A percentile compares a stretch with the other conserved stretches of the same genome.
These are phyloP conservation scores for Amanita thiersii DNA, from an alignment of 768 basidiomycete species.

Conservation along the genomic window DNA sequence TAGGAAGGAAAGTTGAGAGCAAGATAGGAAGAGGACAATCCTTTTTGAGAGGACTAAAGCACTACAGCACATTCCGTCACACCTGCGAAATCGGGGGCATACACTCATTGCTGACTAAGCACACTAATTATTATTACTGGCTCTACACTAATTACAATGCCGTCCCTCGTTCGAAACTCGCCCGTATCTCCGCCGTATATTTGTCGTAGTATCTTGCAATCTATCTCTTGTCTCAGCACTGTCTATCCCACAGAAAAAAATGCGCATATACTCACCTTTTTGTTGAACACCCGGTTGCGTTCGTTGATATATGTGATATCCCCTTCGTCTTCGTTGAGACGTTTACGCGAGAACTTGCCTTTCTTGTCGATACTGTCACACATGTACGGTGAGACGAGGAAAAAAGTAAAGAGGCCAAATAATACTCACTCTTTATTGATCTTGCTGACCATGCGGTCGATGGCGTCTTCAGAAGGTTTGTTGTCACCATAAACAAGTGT, in stretches of 20 bases:
- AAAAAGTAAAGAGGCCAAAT: not conserved
- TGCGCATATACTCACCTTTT: constrained; percentile 52
- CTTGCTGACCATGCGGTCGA: constrained; percentile 86
- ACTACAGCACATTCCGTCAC: too few species aligned
- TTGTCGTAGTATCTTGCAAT: constrained; percentile 96
- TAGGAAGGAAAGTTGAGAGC: not conserved
- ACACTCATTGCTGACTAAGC: too few species aligned
- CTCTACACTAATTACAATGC: constrained; percentile 46
- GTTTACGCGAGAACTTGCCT: constrained; percentile 83
- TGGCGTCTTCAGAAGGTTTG: constrained; percentile 92
- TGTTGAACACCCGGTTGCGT: constrained; percentile 96
- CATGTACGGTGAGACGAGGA: constrained; percentile 7
- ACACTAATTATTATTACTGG: too few species aligned
- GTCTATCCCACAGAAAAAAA: not conserved
- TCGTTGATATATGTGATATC: constrained; percentile 99
- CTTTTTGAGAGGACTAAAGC: too few species aligned
- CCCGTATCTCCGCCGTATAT: constrained; percentile 91
- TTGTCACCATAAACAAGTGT: constrained; percentile 90
- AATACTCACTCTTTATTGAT: constrained; percentile 84
- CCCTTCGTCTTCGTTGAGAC: constrained; percentile 84
- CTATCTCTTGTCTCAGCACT: constrained; percentile 25
- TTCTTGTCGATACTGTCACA: constrained; percentile 75
- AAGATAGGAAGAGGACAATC: not conserved
- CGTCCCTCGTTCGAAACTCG: constrained; percentile 94
- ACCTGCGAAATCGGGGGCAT: too few species aligned